Evolutionary conservation across 805 yeast genomes (phyloP), one percentile per base, ranked within the genome.

Genomic region (Ogataea nitratoaversa): DNA sequence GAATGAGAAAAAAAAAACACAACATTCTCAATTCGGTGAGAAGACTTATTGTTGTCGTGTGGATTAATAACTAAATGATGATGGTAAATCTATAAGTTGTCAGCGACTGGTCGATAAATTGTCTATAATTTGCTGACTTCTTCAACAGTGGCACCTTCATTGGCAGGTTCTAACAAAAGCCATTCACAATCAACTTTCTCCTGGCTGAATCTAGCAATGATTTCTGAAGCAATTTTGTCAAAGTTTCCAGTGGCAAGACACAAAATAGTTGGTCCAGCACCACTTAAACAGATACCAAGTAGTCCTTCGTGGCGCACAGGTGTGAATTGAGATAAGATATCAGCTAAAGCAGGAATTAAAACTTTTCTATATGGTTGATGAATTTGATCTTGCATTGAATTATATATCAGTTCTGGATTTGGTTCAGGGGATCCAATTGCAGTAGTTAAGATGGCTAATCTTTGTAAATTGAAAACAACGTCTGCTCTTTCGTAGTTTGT

Each of bases 291-390:
- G 53, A 93, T 87, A 38, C 99, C 99, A 43, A 93, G 72, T 35
- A 90, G 71, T 3, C 97, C 97, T 1, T 83, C 82, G 59, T 86
- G 85, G 5, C 85, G 70, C 33, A 76, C 72, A 32, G 98, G 96
- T 0, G 95, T 86, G 37, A 93, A 82, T 12, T 84, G 72, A 6
- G 79, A 70, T 51, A 93, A 72, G 36, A 93, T 87, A 46, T 86
- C 88, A 9, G 83, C 72, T 40, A 93, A 73, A 0, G 98, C 99
- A 4, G 99, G 99, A 42, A 93, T 87, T 52, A 91, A 74, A 12
- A 82, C 80, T 57, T 89, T 81, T 58, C 99, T 78, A 73, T 91
- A 93, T n/a, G 97, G 96, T 64, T 93, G 99, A 66, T 93, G 99
- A 30, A 93, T 76, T 57, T 84, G 82, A 64, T 93, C 99, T 67